Evolutionary conservation across 2,329 filamentous ascomycete genomes (phyloP), one percentile per base, ranked within the genome.

Genomic region (Colletotrichum tropicicola): DNA sequence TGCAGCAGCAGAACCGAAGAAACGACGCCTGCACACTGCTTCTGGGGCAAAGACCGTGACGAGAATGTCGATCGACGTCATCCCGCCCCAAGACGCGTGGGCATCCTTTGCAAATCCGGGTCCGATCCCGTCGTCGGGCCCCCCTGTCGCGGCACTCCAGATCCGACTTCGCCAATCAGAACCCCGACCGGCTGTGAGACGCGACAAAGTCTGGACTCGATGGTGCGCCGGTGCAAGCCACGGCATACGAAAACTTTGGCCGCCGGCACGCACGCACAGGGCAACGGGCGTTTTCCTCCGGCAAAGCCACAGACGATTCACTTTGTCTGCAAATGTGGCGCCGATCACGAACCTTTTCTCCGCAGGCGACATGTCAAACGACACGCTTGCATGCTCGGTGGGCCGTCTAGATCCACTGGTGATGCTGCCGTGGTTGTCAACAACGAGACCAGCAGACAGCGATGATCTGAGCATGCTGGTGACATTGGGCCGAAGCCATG

Each of bases 161-260:
- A 59, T 49, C 64, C 64, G 64, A 66, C 44, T 45, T 12, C 27
- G 4, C 64, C 64, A 66, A 66, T 65, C 59, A 66, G 19, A 15
- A 6, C 9, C 63, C 17, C 17, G 43, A 21, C 3, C 3, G 17
- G 5, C 12, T 7, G 9, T 45, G n/a, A 19, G 44, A n/a, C 15
- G 19, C 9, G n/a, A 45, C 21, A 39, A 44, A 41, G 49, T 35
- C 57, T 55, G 23, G 57, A 44, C 57, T 25, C n/a, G 30, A 47
- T 45, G 28, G 49, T 54, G 61, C n/a, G 28, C 35, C 37, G 25
- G n/a, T 13, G 27, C 55, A 53, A 63, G 59, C 60, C 60, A 64
- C 35, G 32, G 19, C 56, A 65, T 39, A 58, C 59, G 45, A 58
- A 23, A 43, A 35, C 13, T 35, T 35, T 35, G 12, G 32, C n/a